A percentile compares a stretch with the other conserved stretches of the same genome.
Conservation (phyloP, 2,329 filamentous ascomycete genomes). For the Botryotinia globosa region DNA sequence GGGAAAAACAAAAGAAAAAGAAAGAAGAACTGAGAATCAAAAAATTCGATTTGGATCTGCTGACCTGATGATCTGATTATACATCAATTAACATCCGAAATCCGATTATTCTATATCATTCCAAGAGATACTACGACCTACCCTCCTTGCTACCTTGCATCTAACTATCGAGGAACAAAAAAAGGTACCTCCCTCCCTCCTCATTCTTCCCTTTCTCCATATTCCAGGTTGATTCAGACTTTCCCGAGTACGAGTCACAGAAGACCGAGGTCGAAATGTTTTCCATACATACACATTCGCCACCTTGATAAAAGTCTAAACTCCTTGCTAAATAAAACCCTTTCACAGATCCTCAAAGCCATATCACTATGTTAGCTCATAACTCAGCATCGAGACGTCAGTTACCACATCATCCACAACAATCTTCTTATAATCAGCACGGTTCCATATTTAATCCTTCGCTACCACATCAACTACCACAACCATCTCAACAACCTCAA, state of each 20-base stretch:
- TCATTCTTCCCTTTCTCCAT: background rate
- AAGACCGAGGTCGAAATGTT: background rate
- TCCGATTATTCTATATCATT: conserved; percentile 12
- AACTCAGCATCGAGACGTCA: conserved; percentile 11
- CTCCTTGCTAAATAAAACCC: background rate
- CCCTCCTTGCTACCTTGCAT: background rate
- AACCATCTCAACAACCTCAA: background rate
- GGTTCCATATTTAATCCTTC: background rate
- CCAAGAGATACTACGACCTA: conserved; percentile 11
- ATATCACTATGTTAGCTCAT: conserved; percentile 9
- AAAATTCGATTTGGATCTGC: background rate
- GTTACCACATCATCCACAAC: conserved; percentile 10
- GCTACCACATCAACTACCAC: background rate
- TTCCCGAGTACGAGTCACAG: conserved; percentile 15
- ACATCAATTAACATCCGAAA: background rate
- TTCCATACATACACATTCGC: conserved; percentile 9
- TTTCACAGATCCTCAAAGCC: conserved; percentile 7
- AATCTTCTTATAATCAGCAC: background rate
- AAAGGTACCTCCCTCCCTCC: background rate
- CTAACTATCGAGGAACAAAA: background rate
- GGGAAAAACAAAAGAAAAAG: background rate
- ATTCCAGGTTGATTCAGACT: background rate
- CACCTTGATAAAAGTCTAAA: background rate
- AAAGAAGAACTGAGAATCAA: background rate
- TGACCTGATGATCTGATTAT: conserved; percentile 20